These are phyloP conservation scores for Excoecaria agallocha DNA, from an alignment of 345 rosid species.

Conservation along the genomic window DNA sequence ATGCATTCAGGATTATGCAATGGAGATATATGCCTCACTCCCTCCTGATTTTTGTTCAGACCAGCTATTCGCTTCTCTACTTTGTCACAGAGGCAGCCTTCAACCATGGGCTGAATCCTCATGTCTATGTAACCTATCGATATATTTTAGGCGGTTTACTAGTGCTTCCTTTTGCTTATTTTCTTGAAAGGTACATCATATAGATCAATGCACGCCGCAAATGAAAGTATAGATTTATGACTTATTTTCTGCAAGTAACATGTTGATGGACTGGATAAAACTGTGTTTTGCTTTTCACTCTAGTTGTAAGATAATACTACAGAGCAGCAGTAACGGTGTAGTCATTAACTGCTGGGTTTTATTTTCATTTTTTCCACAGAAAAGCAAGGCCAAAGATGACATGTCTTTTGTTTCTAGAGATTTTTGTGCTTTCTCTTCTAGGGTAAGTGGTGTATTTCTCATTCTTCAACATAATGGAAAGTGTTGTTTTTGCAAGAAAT, in stretches of 20 bases:
- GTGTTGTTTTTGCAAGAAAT: neutral
- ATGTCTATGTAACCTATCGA: slow-evolving; percentile 30
- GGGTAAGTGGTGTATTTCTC: slow-evolving; percentile 16
- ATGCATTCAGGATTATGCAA: neutral
- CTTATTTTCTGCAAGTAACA: no score
- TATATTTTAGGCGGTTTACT: slow-evolving; percentile 14
- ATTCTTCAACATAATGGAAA: neutral
- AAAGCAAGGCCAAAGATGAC: slow-evolving; percentile 32
- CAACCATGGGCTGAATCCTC: slow-evolving; percentile 33
- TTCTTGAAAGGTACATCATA: slow-evolving; percentile 28
- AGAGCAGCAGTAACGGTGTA: neutral
- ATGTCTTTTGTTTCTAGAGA: slow-evolving; percentile 24
- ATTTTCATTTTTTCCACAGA: slow-evolving; percentile 19
- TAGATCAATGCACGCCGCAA: neutral
- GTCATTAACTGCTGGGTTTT: neutral
- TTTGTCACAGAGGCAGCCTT: slow-evolving; percentile 31
- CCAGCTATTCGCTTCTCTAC: slow-evolving; percentile 16
- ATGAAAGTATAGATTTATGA: no score
- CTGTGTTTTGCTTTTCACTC: neutral
- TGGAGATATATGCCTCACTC: slow-evolving; percentile 26
- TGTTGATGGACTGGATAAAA: no score
- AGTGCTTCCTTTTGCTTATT: slow-evolving; percentile 27
- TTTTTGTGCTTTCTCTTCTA: slow-evolving; percentile 28
- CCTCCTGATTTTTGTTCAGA: slow-evolving; percentile 25
- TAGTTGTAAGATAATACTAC: neutral